Conservation (phyloP, 768 basidiomycete genomes). For the Cystobasidium tubakii region DNA sequence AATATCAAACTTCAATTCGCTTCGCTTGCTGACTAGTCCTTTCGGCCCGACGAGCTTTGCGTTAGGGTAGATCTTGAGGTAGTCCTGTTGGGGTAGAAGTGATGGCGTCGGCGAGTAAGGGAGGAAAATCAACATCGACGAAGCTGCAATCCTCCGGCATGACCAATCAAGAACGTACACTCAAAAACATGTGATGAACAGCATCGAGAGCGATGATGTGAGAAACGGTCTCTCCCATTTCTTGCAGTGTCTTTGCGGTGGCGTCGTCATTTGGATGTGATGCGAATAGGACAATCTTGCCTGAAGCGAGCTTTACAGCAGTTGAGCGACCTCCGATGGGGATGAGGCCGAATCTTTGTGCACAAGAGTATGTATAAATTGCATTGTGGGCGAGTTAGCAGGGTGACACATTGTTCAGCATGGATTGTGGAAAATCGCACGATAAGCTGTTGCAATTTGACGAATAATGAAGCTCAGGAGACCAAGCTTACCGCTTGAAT, state of each 20-base stretch:
- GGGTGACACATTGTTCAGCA: too few relatives aligned
- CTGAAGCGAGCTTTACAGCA: conserved; percentile 15
- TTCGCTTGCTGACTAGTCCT: conserved; percentile 32
- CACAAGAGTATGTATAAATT: too few relatives aligned
- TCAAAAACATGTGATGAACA: conserved; percentile 17
- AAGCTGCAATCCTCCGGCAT: too few relatives aligned
- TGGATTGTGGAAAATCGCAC: conserved; percentile 3
- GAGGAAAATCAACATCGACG: too few relatives aligned
- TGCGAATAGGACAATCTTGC: conserved; percentile 32
- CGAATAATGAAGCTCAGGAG: conserved; percentile 54
- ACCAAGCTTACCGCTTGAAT: conserved; percentile 47
- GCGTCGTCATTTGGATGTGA: conserved; percentile 11
- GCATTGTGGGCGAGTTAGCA: too few relatives aligned
- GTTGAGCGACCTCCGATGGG: conserved; percentile 30
- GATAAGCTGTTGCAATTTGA: neutral
- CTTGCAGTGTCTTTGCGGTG: conserved; percentile 1
- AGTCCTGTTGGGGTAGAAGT: conserved; percentile 16
- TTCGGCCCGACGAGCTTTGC: conserved; percentile 32
- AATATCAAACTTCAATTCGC: conserved; percentile 23
- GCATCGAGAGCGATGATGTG: conserved; percentile 33
- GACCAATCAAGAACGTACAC: conserved; percentile 11
- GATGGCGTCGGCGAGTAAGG: neutral
- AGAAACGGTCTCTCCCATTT: conserved; percentile 15
- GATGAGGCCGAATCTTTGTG: conserved; percentile 15
- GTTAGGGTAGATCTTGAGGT: conserved; percentile 1